phyloP scores from a whole-genome alignment of 352 stramenopile species.

The Plasmopara viticola region DNA sequence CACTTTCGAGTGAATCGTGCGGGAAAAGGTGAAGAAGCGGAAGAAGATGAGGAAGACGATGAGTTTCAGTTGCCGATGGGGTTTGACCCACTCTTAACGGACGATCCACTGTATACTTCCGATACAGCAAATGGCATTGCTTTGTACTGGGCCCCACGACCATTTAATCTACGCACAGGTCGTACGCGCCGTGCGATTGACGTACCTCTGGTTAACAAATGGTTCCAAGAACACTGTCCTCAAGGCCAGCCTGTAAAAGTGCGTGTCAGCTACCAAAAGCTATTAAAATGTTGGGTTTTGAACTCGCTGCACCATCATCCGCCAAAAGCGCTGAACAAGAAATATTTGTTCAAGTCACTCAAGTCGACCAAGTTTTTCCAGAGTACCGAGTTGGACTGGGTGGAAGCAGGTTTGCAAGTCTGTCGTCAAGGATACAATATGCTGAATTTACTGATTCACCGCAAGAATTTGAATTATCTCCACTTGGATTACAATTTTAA shows the following conservation, averaged over 20 bases:
- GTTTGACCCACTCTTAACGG: slow-evolving; percentile 88
- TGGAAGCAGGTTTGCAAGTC: slow-evolving; percentile 97
- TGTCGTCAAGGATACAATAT: slow-evolving; percentile 99
- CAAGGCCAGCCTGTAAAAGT: slow-evolving; percentile 99
- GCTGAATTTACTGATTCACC: slow-evolving; percentile 99
- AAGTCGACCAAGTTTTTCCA: slow-evolving; percentile 99
- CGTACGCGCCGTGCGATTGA: slow-evolving; percentile 94
- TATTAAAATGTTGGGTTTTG: slow-evolving; percentile 99
- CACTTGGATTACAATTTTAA: slow-evolving; percentile 99
- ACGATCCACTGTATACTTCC: slow-evolving; percentile 92
- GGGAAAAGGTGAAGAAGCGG: slow-evolving; percentile 22
- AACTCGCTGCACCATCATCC: slow-evolving; percentile 95
- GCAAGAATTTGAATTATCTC: slow-evolving; percentile 99
- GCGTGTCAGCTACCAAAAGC: slow-evolving; percentile 99
- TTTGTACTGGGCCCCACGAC: slow-evolving; percentile 96
- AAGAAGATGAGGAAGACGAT: slow-evolving; percentile 79
- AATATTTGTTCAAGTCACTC: slow-evolving; percentile 97
- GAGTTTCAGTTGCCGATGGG: slow-evolving; percentile 85
- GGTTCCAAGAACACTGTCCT: slow-evolving; percentile 98
- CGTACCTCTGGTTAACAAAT: slow-evolving; percentile 98
- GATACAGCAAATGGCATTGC: slow-evolving; percentile 96
- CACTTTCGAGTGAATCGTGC: slow-evolving; percentile 84
- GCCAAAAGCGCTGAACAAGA: slow-evolving; percentile 95
- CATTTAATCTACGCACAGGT: slow-evolving; percentile 97
- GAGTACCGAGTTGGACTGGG: slow-evolving; percentile 98